Conservation (phyloP, 2,329 filamentous ascomycete species). For the Neofusicoccum kwambonambiense region DNA sequence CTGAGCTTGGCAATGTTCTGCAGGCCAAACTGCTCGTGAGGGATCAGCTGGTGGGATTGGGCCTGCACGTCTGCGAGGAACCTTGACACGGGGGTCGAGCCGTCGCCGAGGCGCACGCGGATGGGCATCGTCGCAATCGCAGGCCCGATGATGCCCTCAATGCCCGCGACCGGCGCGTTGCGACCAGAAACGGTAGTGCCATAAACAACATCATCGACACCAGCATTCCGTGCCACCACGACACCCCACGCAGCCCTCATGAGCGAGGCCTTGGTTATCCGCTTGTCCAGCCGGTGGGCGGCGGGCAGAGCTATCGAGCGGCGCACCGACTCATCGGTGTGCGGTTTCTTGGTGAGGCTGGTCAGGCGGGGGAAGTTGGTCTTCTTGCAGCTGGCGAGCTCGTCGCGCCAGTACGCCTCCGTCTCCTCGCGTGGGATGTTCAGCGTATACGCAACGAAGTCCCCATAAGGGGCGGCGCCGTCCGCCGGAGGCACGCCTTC, state of each 20-base stretch:
- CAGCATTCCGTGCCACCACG: constrained; percentile 34
- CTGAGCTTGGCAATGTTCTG: constrained; percentile 37
- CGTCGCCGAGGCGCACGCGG: not conserved
- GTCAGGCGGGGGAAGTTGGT: constrained; percentile 35
- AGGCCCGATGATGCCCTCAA: constrained; percentile 39
- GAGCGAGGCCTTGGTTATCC: constrained; percentile 23
- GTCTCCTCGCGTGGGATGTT: constrained; percentile 29
- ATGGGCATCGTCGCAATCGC: not conserved
- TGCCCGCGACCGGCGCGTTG: constrained; percentile 34
- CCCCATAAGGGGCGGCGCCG: constrained; percentile 24
- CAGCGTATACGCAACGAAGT: constrained; percentile 33
- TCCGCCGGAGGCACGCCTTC: not conserved
- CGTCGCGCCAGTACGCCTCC: constrained; percentile 30
- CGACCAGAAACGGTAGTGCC: constrained; percentile 44
- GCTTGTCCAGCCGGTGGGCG: not conserved
- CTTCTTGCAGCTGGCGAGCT: constrained; percentile 29
- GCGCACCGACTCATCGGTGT: not conserved
- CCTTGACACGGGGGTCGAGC: not conserved
- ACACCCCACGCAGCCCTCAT: constrained; percentile 43
- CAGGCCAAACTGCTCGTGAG: constrained; percentile 28
- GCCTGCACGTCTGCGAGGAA: not conserved
- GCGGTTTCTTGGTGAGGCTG: constrained; percentile 22
- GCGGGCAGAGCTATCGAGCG: not conserved
- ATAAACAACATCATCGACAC: constrained; percentile 41
- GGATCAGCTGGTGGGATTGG: constrained; percentile 11